Evolutionary conservation across 2,329 filamentous ascomycete species (phyloP), one percentile per base, ranked within the genome.

Genomic region (Pseudogymnoascus sp.): DNA sequence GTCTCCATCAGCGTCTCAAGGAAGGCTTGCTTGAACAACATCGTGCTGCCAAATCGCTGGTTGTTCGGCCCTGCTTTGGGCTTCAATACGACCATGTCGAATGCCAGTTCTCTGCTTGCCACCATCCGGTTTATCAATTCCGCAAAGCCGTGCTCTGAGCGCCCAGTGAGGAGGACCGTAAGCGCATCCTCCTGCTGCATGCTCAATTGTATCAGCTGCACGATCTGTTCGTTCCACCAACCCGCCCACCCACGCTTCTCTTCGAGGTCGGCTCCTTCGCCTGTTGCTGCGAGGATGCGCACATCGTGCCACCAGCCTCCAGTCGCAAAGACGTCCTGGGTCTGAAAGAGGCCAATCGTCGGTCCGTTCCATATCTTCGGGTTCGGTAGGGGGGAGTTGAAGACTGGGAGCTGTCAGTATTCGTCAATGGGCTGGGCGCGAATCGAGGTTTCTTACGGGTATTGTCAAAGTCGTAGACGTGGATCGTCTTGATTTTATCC

Each of bases 381-480:
- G 72, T 97, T 97, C 1, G 95, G 95, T 1, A 96, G 79, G 5
- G 95, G 95, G 12, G 90, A 96, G 70, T 88, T 86, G 79, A 99
- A 99, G 60, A 99, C 90, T 92, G 70, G 8, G 34, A 11, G 45
- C 21, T 45, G 60, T 68, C 64, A 68, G 60, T 40, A 66, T 65
- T 29, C 61, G 31, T 40, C 47, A 40, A 62, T 34, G 47, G 6
- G 36, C 11, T 16, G 29, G n/a, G 29, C 21, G 42, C 63, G 47
- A 54, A 67, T 23, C n/a, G 18, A 57, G 29, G 62, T 31, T 31
- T 29, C 87, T 74, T 79, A 93, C 90, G 78, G 39, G 93, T 97
- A 73, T 99, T 97, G 77, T 99, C 95, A 75, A 97, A 99, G 75
- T 99, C 95, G 78, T 97, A 97, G 69, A 99, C 84, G 73, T 97